These are phyloP conservation scores for Fusarium sp. DNA, from an alignment of 2,329 filamentous ascomycete genomes.

Conservation along the genomic window DNA sequence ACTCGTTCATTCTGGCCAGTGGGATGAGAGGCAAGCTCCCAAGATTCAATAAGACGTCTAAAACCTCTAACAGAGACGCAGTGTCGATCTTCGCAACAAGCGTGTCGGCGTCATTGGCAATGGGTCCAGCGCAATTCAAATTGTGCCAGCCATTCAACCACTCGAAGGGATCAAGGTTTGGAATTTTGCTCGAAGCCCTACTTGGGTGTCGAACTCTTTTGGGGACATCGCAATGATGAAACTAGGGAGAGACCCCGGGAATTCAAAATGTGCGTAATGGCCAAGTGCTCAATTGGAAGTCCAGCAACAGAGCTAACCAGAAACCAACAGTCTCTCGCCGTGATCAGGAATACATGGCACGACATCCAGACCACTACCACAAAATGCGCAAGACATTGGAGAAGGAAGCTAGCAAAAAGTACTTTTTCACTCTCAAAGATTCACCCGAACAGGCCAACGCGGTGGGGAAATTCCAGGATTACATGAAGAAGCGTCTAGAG, in stretches of 20 bases:
- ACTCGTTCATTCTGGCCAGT: constrained; percentile 12
- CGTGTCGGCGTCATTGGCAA: constrained; percentile 7
- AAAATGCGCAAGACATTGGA: constrained; percentile 19
- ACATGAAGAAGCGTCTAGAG: constrained; percentile 7
- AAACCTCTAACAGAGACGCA: background rate
- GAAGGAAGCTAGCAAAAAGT: background rate
- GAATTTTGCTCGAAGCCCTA: constrained; percentile 4
- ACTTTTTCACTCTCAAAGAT: constrained; percentile 7
- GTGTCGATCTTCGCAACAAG: background rate
- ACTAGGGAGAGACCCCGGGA: constrained; percentile 12
- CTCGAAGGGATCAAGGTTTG: constrained; percentile 7
- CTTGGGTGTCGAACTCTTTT: constrained; percentile 10
- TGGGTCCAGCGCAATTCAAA: constrained; percentile 19
- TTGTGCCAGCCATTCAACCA: constrained; percentile 1
- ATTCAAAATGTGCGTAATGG: constrained; percentile 13
- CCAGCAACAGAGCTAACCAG: background rate
- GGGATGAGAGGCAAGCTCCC: constrained; percentile 3
- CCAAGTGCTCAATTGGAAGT: background rate
- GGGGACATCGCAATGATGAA: constrained; percentile 17
- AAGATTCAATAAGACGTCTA: no score
- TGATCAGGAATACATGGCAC: constrained; percentile 21
- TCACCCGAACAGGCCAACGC: background rate
- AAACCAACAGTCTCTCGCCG: constrained; percentile 6
- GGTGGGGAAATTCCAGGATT: background rate
- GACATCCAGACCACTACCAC: constrained; percentile 8